Percentiles rank a stretch among this genome's conserved stretches.
Conservation (phyloP, 345 rosid species). For the Syzygium jambos region DNA sequence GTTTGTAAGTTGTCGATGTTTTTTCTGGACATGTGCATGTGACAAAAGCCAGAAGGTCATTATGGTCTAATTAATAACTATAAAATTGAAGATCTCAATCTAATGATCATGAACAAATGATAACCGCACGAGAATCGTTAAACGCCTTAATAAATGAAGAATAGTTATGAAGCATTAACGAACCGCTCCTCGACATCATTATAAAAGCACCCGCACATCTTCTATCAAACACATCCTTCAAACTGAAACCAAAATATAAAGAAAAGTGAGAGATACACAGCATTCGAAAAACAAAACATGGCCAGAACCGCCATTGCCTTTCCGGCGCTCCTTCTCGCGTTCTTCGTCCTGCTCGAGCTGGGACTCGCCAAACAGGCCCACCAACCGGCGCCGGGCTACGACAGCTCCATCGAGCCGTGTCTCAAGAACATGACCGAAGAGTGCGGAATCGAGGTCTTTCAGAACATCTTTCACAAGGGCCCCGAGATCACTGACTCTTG, state of each 20-base stretch:
- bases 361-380: background rate
- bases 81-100: background rate
- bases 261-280: background rate
- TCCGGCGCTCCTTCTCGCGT: background rate
- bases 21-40: background rate
- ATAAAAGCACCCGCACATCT: background rate
- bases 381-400: background rate
- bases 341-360: background rate
- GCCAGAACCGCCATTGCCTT: background rate
- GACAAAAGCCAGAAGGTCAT: background rate
- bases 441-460: background rate
- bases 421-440: background rate
- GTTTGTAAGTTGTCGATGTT: background rate
- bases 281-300: background rate
- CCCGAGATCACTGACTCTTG: background rate
- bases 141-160: background rate
- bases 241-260: background rate
- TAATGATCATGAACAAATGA: background rate
- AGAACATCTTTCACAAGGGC: background rate
- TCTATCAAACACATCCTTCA: background rate
- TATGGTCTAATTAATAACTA: background rate
- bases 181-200: background rate
- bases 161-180: background rate
- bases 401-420: background rate
- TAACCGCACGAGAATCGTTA: no score